Evolutionary conservation across 495 filamentous ascomycete genomes (phyloP).

Genomic region (Tricharina praecox): DNA sequence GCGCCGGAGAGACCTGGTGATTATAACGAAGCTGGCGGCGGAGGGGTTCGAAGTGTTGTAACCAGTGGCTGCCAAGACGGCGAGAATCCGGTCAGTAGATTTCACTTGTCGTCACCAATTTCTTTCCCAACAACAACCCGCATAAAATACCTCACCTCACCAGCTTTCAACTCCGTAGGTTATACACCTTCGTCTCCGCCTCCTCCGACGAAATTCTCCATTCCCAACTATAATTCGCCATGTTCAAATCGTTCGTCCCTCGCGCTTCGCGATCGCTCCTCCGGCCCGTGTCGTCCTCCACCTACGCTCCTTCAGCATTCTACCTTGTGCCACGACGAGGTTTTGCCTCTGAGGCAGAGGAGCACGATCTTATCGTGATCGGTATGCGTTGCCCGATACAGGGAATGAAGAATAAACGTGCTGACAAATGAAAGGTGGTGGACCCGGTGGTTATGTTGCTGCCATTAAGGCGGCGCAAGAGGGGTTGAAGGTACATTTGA

Average conservation of each 20-base stretch:
- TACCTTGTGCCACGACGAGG: slow-evolving; percentile 20
- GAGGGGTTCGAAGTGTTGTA: too few species aligned
- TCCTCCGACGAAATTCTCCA: background rate
- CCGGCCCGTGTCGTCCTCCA: slow-evolving; percentile 17
- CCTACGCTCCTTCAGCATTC: slow-evolving; percentile 18
- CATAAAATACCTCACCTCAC: slow-evolving; percentile 6
- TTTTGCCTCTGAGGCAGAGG: slow-evolving; percentile 22
- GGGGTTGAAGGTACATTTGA: slow-evolving; percentile 81
- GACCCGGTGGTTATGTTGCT: slow-evolving; percentile 95
- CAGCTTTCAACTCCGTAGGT: slow-evolving; percentile 2
- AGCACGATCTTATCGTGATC: slow-evolving; percentile 27
- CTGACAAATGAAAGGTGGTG: slow-evolving; percentile 79
- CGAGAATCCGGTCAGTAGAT: too few species aligned
- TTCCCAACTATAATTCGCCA: too few species aligned
- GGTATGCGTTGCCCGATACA: slow-evolving; percentile 16
- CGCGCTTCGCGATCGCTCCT: slow-evolving; percentile 23
- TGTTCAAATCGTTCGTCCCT: slow-evolving; percentile 25
- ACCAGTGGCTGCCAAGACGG: too few species aligned
- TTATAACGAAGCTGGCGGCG: too few species aligned
- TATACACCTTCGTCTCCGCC: background rate
- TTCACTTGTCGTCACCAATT: background rate
- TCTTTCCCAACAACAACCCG: background rate
- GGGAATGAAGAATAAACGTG: too few species aligned
- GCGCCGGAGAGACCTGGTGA: too few species aligned
- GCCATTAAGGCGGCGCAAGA: slow-evolving; percentile 98